These are phyloP conservation scores for Zopfia rhizophila DNA, from an alignment of 2,329 filamentous ascomycete species.

Conservation along the genomic window DNA sequence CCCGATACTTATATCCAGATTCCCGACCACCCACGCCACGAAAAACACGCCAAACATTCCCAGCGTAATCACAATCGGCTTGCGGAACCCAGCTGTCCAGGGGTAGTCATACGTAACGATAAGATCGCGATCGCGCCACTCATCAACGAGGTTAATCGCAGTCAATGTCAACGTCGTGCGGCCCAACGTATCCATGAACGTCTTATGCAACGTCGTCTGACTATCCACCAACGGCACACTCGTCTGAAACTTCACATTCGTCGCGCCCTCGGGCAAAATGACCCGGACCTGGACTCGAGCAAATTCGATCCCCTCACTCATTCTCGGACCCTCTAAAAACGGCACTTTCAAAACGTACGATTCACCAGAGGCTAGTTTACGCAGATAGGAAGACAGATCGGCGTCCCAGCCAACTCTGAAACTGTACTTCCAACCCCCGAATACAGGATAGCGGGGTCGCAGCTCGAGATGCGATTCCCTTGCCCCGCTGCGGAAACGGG, in stretches of 20 bases:
- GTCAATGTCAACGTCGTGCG: constrained; percentile 84
- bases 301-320: constrained; percentile 86
- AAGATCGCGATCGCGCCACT: constrained; percentile 83
- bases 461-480: constrained; percentile 87
- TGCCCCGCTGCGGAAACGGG: constrained; percentile 80
- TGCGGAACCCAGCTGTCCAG: constrained; percentile 77
- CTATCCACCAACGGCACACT: constrained; percentile 75
- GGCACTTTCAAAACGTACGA: constrained; percentile 90
- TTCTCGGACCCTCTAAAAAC: constrained; percentile 91
- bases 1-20: constrained; percentile 83
- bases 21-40: constrained; percentile 78
- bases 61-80: constrained; percentile 83
- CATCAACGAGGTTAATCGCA: constrained; percentile 88
- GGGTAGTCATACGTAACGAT: constrained; percentile 91
- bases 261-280: constrained; percentile 89
- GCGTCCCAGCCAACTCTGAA: constrained; percentile 98
- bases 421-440: constrained; percentile 97
- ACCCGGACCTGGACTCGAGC: constrained; percentile 82
- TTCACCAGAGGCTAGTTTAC: constrained; percentile 69
- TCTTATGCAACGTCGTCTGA: constrained; percentile 75
- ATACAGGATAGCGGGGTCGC: constrained; percentile 94
- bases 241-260: constrained; percentile 82
- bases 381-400: constrained; percentile 79
- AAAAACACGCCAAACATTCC: constrained; percentile 80
- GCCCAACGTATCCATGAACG: constrained; percentile 92